phyloP scores from a whole-genome alignment of 495 filamentous ascomycete genomes.

The Neurospora sp. region DNA sequence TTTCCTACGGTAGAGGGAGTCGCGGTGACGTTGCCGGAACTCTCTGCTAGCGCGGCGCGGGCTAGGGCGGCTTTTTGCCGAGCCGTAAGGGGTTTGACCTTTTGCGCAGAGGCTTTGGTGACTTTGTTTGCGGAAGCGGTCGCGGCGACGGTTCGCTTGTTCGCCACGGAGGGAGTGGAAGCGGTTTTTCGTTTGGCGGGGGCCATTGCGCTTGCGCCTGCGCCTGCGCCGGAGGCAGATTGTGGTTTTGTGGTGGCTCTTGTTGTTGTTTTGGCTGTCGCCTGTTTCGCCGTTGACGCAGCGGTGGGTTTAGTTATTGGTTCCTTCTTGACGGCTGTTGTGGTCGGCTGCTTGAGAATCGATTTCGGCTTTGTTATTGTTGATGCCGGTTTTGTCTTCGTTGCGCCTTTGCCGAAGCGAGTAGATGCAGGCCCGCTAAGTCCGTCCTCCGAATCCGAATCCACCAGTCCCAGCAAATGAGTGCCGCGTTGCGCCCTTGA shows the following conservation, averaged over 20 bases:
- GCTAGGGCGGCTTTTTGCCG: background rate
- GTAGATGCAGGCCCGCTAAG: slow-evolving; percentile 25
- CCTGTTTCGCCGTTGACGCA: background rate
- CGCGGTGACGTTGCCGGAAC: slow-evolving; percentile 26
- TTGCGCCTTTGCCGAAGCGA: slow-evolving; percentile 21
- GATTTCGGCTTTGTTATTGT: background rate
- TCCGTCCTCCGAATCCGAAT: slow-evolving; percentile 59
- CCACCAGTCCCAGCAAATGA: slow-evolving; percentile 52
- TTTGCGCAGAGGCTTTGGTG: slow-evolving; percentile 23
- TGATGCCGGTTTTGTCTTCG: slow-evolving; percentile 11
- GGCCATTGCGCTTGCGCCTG: slow-evolving; percentile 22
- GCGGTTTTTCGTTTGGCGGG: slow-evolving; percentile 30
- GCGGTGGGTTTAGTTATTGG: background rate
- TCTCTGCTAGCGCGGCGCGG: slow-evolving; percentile 37
- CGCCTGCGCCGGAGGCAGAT: slow-evolving; percentile 5
- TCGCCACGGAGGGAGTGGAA: background rate
- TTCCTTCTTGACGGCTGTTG: background rate
- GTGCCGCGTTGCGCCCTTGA: slow-evolving; percentile 27
- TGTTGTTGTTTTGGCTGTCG: background rate
- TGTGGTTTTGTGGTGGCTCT: background rate
- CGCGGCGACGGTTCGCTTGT: slow-evolving; percentile 8
- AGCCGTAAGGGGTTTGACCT: slow-evolving; percentile 5
- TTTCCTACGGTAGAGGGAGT: slow-evolving; percentile 24
- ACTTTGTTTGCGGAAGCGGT: slow-evolving; percentile 24
- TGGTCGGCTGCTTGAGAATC: background rate